Conservation (phyloP, 352 stramenopile genomes). For the Globisporangium viniferum region DNA sequence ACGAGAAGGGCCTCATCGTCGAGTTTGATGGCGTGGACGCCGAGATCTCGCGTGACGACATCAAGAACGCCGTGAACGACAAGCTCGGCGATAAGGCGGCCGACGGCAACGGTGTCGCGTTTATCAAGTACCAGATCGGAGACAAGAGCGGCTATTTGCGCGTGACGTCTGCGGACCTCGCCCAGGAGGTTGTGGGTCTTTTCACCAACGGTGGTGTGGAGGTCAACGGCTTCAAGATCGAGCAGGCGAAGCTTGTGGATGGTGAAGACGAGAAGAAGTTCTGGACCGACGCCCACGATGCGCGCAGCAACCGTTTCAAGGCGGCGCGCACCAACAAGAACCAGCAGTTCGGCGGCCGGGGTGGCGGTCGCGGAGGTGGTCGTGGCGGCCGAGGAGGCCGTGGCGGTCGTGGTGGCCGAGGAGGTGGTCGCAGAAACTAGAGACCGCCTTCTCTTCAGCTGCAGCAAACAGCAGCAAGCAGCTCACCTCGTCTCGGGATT, state of each 20-base stretch:
- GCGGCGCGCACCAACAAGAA: constrained; percentile 74
- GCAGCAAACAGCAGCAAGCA: neutral
- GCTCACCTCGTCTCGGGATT: neutral
- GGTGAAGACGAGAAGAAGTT: constrained; percentile 85
- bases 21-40: constrained; percentile 73
- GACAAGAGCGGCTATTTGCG: constrained; percentile 67
- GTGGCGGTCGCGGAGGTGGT: constrained; percentile 32
- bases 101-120: constrained; percentile 65
- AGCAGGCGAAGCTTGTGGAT: constrained; percentile 49
- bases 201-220: constrained; percentile 59
- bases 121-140: constrained; percentile 85
- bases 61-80: constrained; percentile 85
- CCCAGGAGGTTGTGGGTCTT: constrained; percentile 61
- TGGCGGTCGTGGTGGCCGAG: constrained; percentile 30
- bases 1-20: constrained; percentile 85
- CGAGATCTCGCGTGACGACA: constrained; percentile 80
- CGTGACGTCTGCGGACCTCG: constrained; percentile 53
- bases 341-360: constrained; percentile 35
- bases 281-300: constrained; percentile 71
- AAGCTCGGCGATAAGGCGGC: constrained; percentile 68
- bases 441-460: constrained; percentile 9
- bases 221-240: constrained; percentile 66
- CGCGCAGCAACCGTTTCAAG: constrained; percentile 78
- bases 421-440: constrained; percentile 23
- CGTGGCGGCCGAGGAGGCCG: constrained; percentile 38